Conservation (phyloP, 768 basidiomycete species). For the Gloeostereum incarnatum region DNA sequence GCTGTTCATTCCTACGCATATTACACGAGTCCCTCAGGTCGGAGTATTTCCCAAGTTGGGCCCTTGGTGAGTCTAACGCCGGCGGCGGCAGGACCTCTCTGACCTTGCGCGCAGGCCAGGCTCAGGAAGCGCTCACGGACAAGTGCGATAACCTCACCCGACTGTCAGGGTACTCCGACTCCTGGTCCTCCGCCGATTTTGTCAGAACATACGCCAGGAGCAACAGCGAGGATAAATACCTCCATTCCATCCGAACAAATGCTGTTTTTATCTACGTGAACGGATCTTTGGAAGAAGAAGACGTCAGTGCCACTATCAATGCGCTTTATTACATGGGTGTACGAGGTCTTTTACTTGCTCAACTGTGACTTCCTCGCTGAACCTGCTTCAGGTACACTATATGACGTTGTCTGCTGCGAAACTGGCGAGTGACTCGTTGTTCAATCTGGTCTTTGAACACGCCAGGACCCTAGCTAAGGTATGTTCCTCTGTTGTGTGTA, state of each 20-base stretch:
- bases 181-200: background rate
- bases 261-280: background rate
- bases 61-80: background rate
- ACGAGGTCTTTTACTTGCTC: background rate
- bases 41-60: background rate
- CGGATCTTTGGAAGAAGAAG: background rate
- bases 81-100: background rate
- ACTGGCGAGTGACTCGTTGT: background rate
- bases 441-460: background rate
- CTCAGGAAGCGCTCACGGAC: background rate
- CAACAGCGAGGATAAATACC: background rate
- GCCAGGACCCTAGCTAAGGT: background rate
- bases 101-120: background rate
- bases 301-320: background rate
- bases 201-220: background rate
- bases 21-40: background rate
- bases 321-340: background rate
- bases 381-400: background rate
- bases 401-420: background rate
- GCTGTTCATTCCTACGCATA: background rate
- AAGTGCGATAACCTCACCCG: background rate
- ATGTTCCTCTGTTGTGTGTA: background rate
- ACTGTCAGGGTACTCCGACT: background rate
- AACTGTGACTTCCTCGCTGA: background rate
- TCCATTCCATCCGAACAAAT: background rate